These are phyloP conservation scores for Picea abies DNA, from an alignment of 83 land plant species.

Conservation along the genomic window DNA sequence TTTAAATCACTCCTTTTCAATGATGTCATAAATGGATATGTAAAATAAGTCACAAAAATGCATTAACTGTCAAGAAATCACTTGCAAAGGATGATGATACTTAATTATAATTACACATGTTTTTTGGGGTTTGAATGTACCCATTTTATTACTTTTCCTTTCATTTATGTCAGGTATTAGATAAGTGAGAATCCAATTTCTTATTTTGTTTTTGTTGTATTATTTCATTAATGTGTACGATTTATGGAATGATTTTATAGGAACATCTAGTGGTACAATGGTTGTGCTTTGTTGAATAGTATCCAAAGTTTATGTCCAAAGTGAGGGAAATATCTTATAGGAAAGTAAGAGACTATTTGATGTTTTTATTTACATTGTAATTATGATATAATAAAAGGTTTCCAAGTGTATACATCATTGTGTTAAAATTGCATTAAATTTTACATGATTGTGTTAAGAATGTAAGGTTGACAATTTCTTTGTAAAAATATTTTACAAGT, in stretches of 20 bases:
- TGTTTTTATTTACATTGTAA: neutral
- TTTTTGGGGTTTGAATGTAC: neutral
- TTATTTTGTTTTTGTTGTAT: neutral
- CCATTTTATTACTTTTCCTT: neutral
- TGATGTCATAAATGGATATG: neutral
- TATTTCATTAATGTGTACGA: neutral
- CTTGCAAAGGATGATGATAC: neutral
- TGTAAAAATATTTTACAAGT: neutral
- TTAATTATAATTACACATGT: neutral
- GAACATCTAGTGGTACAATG: constrained; percentile 41
- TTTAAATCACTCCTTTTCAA: constrained; percentile 9
- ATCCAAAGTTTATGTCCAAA: constrained; percentile 43
- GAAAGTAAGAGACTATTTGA: constrained; percentile 26
- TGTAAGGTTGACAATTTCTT: neutral
- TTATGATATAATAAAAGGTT: neutral
- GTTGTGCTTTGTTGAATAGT: constrained; percentile 62
- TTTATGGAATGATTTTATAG: constrained; percentile 26
- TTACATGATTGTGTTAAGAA: neutral
- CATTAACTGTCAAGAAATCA: neutral
- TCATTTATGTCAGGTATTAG: neutral
- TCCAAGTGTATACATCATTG: neutral
- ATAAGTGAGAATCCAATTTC: neutral
- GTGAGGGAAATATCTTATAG: constrained; percentile 57
- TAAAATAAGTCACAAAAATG: neutral
- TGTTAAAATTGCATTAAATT: neutral